These are phyloP conservation scores for Botryosphaeria dothidea DNA, from an alignment of 2,329 filamentous ascomycete genomes.

Conservation along the genomic window DNA sequence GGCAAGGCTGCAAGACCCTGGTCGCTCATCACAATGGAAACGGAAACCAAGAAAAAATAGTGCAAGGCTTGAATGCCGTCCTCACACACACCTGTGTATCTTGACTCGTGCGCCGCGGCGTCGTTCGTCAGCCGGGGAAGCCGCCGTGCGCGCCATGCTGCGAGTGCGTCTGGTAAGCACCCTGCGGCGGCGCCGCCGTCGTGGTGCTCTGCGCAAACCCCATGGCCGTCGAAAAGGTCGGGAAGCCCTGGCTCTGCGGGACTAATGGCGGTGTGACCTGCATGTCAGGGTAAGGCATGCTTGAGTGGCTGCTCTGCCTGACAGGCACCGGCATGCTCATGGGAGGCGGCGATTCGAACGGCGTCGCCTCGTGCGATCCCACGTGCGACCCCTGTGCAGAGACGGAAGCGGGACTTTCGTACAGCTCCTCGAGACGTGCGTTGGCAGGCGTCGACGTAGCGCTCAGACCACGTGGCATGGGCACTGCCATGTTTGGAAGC, in stretches of 20 bases:
- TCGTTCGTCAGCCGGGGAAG: slow-evolving; percentile 17
- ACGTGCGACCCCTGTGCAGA: slow-evolving; percentile 19
- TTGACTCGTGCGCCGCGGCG: slow-evolving; percentile 5
- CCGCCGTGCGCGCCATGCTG: slow-evolving; percentile 14
- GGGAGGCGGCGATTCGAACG: slow-evolving; percentile 19
- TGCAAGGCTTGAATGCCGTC: slow-evolving; percentile 13
- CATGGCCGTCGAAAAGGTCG: slow-evolving; percentile 19
- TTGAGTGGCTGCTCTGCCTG: slow-evolving; percentile 16
- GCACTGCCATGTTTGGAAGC: slow-evolving; percentile 53
- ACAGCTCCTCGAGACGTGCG: slow-evolving; percentile 21
- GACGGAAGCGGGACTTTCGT: slow-evolving; percentile 20
- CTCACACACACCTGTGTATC: slow-evolving; percentile 4
- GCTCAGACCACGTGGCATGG: slow-evolving; percentile 24
- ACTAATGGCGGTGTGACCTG: slow-evolving; percentile 20
- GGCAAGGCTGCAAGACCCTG: slow-evolving; percentile 10
- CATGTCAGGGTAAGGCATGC: slow-evolving; percentile 20
- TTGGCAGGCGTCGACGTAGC: slow-evolving; percentile 31
- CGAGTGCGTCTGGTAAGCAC: slow-evolving; percentile 9
- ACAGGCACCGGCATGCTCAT: slow-evolving; percentile 19
- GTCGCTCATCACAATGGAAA: slow-evolving; percentile 15
- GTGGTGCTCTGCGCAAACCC: slow-evolving; percentile 14
- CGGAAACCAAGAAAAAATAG: slow-evolving; percentile 17
- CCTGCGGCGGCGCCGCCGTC: slow-evolving; percentile 9
- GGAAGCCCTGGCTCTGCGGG: slow-evolving; percentile 14
- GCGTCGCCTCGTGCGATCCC: slow-evolving; percentile 20